These are phyloP conservation scores for Penicillium sp. DNA, from an alignment of 2,329 filamentous ascomycete species.

Conservation along the genomic window DNA sequence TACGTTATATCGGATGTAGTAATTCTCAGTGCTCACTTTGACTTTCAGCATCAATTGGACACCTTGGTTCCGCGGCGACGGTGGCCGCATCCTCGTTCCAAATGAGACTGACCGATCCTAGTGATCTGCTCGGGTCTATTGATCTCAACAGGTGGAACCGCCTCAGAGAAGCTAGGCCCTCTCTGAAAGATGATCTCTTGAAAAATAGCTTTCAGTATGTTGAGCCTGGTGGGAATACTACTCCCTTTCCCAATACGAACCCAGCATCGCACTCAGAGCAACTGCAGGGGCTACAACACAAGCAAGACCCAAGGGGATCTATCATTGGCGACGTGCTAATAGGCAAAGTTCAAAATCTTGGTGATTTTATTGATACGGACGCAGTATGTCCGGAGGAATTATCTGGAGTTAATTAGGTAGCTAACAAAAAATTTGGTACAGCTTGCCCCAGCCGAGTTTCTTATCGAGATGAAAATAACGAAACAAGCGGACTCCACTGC, in stretches of 20 bases:
- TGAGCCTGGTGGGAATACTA: conserved; percentile 6
- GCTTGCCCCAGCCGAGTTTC: conserved; percentile 40
- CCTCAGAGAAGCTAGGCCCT: neutral
- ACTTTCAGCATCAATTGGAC: conserved; percentile 40
- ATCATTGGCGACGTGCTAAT: conserved; percentile 15
- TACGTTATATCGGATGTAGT: neutral
- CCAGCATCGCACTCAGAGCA: no score
- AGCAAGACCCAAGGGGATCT: neutral
- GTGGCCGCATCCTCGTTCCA: conserved; percentile 46
- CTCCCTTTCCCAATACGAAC: neutral
- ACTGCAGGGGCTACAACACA: neutral
- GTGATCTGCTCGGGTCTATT: conserved; percentile 26
- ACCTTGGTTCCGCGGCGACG: conserved; percentile 44
- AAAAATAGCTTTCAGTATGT: conserved; percentile 1
- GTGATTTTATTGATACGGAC: conserved; percentile 45
- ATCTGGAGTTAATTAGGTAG: neutral
- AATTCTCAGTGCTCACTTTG: neutral
- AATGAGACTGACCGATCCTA: conserved; percentile 43
- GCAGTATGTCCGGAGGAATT: conserved; percentile 22
- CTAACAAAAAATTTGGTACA: conserved; percentile 7
- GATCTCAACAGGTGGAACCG: conserved; percentile 19
- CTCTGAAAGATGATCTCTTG: neutral
- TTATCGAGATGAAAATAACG: conserved; percentile 29
- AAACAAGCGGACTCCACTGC: conserved; percentile 38
- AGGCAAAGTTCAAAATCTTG: conserved; percentile 39